A percentile compares a stretch with the other conserved stretches of the same genome.
Conservation (phyloP, 345 rosid genomes). For the Eucalyptus brandiana region DNA sequence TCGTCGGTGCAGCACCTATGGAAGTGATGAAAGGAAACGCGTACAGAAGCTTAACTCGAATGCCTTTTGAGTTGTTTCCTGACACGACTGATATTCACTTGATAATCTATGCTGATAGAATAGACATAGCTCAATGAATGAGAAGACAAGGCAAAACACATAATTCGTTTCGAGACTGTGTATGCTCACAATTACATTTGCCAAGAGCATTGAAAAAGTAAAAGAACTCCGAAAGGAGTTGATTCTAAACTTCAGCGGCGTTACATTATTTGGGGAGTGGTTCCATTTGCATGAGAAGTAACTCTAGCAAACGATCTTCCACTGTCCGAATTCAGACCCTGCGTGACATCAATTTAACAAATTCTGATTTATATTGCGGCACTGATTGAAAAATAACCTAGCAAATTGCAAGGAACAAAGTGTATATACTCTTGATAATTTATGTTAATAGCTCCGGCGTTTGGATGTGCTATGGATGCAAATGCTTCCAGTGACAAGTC, state of each 20-base stretch:
- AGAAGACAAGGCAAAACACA: not conserved
- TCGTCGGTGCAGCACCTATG: not conserved
- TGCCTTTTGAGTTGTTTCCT: not conserved
- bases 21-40: not conserved
- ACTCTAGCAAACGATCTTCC: not conserved
- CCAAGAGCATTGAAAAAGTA: not conserved
- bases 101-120: not conserved
- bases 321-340: not conserved
- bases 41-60: not conserved
- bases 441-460: not conserved
- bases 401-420: not conserved
- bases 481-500: constrained; percentile 1
- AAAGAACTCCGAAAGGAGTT: not conserved
- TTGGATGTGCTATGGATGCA: not conserved
- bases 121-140: not conserved
- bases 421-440: not conserved
- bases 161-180: not conserved
- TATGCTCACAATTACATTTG: not conserved
- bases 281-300: not conserved
- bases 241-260: not conserved
- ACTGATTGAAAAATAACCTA: not conserved
- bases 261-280: not conserved
- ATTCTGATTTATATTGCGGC: not conserved
- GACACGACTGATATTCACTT: not conserved
- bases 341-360: not conserved